Percentiles rank a stretch among this genome's conserved stretches.
phyloP scores from a whole-genome alignment of 208 protist species.

The Herpetomonas muscarum region DNA sequence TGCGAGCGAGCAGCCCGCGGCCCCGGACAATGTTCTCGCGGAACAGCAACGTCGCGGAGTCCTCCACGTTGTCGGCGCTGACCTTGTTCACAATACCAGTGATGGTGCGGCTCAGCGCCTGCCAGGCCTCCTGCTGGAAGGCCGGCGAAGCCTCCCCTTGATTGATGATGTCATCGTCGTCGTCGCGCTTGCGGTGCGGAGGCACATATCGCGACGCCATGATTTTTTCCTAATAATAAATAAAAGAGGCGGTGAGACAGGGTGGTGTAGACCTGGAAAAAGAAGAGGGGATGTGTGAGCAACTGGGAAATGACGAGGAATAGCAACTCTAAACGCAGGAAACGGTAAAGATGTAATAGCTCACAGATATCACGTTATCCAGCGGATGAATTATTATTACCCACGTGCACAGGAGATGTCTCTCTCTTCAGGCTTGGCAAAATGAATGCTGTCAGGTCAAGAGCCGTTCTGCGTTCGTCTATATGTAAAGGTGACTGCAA shows the following conservation, averaged over 20 bases:
- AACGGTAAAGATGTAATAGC: too few relatives aligned
- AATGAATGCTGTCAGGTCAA: too few relatives aligned
- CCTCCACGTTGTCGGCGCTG: slow-evolving; percentile 91
- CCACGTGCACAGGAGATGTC: too few relatives aligned
- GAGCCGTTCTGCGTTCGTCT: too few relatives aligned
- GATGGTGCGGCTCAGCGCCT: slow-evolving; percentile 96
- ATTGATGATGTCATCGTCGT: slow-evolving; percentile 12
- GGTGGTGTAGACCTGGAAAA: not conserved
- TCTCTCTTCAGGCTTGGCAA: too few relatives aligned
- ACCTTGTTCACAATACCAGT: slow-evolving; percentile 98
- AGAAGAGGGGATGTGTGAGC: too few relatives aligned
- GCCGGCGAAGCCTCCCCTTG: slow-evolving; percentile 22
- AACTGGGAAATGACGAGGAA: too few relatives aligned
- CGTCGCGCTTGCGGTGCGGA: slow-evolving; percentile 51
- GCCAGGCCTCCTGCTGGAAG: slow-evolving; percentile 93
- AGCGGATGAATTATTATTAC: too few relatives aligned
- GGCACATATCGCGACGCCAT: slow-evolving; percentile 70
- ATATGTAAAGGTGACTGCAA: too few relatives aligned
- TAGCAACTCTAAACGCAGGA: too few relatives aligned
- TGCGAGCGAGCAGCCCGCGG: slow-evolving; percentile 92
- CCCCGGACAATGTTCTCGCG: slow-evolving; percentile 98
- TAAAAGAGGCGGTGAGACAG: not conserved
- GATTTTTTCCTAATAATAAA: slow-evolving; percentile 3
- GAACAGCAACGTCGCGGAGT: slow-evolving; percentile 95
- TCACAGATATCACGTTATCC: too few relatives aligned